phyloP scores from a whole-genome alignment of 2,329 filamentous ascomycete species.

The Aureobasidium lini region DNA sequence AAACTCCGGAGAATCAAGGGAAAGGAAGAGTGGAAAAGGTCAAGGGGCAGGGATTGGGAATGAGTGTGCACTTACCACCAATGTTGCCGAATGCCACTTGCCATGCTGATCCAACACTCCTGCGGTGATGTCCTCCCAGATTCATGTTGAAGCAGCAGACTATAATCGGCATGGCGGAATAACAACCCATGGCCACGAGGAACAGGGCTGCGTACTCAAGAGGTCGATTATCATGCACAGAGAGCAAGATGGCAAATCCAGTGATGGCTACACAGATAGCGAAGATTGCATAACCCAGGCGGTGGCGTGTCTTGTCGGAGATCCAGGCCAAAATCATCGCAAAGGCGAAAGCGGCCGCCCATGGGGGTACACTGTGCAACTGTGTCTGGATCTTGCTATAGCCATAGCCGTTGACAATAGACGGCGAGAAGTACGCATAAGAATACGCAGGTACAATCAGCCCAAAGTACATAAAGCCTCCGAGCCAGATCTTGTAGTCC shows the following conservation, averaged over 20 bases:
- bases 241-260: constrained; percentile 69
- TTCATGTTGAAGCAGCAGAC: constrained; percentile 52
- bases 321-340: constrained; percentile 65
- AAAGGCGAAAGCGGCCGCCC: constrained; percentile 69
- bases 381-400: constrained; percentile 49
- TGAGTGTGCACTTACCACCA: constrained; percentile 27
- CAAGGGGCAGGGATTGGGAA: too few species aligned
- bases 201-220: constrained; percentile 76
- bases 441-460: constrained; percentile 35
- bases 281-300: constrained; percentile 64
- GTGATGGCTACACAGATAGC: constrained; percentile 62
- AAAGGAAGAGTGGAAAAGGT: too few species aligned
- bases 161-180: constrained; percentile 77
- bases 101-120: constrained; percentile 43
- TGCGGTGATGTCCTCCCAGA: constrained; percentile 42
- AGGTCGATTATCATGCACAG: constrained; percentile 57
- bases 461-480: constrained; percentile 47
- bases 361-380: constrained; percentile 50
- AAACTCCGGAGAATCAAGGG: too few species aligned
- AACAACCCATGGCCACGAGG: constrained; percentile 70
- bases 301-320: constrained; percentile 66
- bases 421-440: constrained; percentile 42
- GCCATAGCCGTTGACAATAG: constrained; percentile 42
- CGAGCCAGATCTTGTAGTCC: constrained; percentile 42
- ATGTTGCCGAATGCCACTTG: constrained; percentile 43